phyloP scores from a whole-genome alignment of 2,329 filamentous ascomycete genomes.

The Xylariaceae sp. region DNA sequence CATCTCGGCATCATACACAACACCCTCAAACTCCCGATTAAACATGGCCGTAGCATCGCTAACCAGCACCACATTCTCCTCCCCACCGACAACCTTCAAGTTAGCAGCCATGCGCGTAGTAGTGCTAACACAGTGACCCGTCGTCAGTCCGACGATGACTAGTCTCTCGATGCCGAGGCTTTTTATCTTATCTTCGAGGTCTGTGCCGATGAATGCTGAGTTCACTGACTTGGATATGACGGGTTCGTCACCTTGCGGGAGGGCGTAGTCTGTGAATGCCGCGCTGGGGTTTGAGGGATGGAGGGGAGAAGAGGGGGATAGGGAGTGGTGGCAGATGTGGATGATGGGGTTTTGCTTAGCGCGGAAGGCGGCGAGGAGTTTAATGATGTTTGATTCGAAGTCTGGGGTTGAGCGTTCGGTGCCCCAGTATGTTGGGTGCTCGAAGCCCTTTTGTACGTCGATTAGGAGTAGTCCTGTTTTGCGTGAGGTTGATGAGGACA shows the following conservation, averaged over 20 bases:
- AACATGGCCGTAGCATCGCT: constrained; percentile 45
- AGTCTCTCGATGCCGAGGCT: constrained; percentile 34
- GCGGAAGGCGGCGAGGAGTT: constrained; percentile 32
- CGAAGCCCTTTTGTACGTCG: constrained; percentile 43
- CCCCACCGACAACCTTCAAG: constrained; percentile 36
- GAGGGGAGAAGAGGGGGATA: constrained; percentile 31
- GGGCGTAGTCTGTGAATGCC: constrained; percentile 20
- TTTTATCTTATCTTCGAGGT: constrained; percentile 36
- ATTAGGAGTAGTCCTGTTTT: constrained; percentile 43
- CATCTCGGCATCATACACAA: constrained; percentile 40
- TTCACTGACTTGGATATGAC: constrained; percentile 43
- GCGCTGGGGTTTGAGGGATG: constrained; percentile 33
- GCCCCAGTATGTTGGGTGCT: constrained; percentile 27
- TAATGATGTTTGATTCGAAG: constrained; percentile 40
- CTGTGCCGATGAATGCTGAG: constrained; percentile 43
- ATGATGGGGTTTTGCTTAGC: constrained; percentile 30
- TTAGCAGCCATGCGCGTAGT: constrained; percentile 45
- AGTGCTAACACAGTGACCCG: constrained; percentile 48
- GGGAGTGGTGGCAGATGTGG: constrained; percentile 43
- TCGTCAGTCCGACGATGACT: constrained; percentile 40
- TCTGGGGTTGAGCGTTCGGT: constrained; percentile 39
- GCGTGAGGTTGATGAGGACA: not conserved
- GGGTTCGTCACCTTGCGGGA: constrained; percentile 32
- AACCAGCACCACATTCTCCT: constrained; percentile 35
- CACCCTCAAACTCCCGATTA: constrained; percentile 29